phyloP scores from a whole-genome alignment of 78 protist genomes.

The Isochrysis galbana region DNA sequence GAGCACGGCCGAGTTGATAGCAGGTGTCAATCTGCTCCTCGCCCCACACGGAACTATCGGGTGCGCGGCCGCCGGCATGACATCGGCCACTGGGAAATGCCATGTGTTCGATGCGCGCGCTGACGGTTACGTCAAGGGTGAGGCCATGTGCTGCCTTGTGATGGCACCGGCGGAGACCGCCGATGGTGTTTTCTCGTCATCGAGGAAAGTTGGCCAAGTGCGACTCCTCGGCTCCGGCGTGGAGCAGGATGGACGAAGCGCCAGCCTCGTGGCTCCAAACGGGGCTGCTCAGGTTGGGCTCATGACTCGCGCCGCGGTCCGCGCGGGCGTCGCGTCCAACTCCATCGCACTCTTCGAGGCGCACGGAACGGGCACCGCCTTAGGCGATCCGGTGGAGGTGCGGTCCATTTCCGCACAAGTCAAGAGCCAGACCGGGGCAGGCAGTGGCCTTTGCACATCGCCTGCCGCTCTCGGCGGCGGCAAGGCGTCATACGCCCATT shows the following conservation, averaged over 20 bases:
- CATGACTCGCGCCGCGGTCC: constrained; percentile 18
- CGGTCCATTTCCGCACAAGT: neutral
- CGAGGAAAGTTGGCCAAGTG: neutral
- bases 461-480: constrained; percentile 56
- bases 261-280: constrained; percentile 66
- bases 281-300: constrained; percentile 62
- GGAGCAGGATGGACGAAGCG: constrained; percentile 60
- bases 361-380: neutral
- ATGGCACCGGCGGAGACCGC: neutral
- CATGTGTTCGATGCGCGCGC: constrained; percentile 72
- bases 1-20: neutral
- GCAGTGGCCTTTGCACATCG: too few species aligned
- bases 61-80: constrained; percentile 42
- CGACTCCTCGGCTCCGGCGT: neutral
- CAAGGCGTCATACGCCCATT: constrained; percentile 75
- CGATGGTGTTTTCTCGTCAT: neutral
- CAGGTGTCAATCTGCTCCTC: neutral
- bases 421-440: neutral
- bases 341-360: neutral
- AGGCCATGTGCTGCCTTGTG: constrained; percentile 68
- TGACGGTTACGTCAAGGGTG: constrained; percentile 82
- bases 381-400: neutral
- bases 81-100: constrained; percentile 66
- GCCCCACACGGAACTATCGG: neutral
- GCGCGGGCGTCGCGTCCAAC: neutral